A percentile compares a stretch with the other conserved stretches of the same genome.
These are phyloP conservation scores for Trichoderma harzianum DNA, from an alignment of 2,329 filamentous ascomycete species.

Conservation along the genomic window DNA sequence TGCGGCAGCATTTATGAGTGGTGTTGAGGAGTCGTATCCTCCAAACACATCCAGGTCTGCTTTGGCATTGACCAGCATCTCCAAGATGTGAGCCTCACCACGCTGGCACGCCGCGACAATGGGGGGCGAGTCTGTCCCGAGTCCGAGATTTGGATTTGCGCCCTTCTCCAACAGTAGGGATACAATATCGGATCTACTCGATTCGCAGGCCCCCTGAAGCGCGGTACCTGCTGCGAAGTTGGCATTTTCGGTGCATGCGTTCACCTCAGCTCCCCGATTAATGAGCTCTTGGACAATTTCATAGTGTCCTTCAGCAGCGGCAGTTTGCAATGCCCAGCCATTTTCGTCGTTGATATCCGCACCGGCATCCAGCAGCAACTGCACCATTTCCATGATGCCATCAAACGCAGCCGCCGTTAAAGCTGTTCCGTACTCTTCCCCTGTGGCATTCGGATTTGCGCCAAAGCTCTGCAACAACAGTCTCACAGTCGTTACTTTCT, in stretches of 20 bases:
- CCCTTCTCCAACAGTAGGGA: constrained; percentile 34
- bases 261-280: constrained; percentile 33
- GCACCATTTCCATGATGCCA: constrained; percentile 30
- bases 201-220: constrained; percentile 39
- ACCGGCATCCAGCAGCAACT: constrained; percentile 32
- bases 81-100: constrained; percentile 35
- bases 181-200: constrained; percentile 35
- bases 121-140: constrained; percentile 33
- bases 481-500: constrained; percentile 37
- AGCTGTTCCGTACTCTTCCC: constrained; percentile 32
- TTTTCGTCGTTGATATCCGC: constrained; percentile 34
- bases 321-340: constrained; percentile 39
- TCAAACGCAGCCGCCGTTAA: constrained; percentile 39
- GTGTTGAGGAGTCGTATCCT: constrained; percentile 33
- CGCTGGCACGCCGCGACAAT: constrained; percentile 37
- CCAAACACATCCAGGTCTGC: constrained; percentile 37
- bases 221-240: constrained; percentile 34
- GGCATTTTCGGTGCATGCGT: constrained; percentile 31
- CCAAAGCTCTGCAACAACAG: constrained; percentile 33
- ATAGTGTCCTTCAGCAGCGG: constrained; percentile 34
- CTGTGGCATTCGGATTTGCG: constrained; percentile 38
- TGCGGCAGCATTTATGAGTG: constrained; percentile 37
- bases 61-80: constrained; percentile 33
- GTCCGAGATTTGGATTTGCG: constrained; percentile 38
- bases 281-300: constrained; percentile 36